Evolutionary conservation across 2,329 filamentous ascomycete species (phyloP).

Genomic region (Xylariales sp.): DNA sequence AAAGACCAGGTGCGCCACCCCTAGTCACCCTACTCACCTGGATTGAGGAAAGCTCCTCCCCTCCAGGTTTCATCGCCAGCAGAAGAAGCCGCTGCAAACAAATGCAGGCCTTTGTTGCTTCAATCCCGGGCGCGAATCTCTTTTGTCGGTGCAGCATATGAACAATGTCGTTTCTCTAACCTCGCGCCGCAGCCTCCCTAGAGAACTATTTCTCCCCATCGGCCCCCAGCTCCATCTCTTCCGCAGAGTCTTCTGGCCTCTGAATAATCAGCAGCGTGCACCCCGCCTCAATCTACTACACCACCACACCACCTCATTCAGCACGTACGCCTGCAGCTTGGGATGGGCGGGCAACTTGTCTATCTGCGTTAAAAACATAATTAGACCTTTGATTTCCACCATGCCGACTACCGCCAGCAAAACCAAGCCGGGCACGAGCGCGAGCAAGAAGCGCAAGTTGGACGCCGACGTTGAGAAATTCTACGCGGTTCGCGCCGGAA

Average conservation of each 20-base stretch:
- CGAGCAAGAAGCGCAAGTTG: slow-evolving; percentile 43
- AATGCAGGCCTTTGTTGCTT: neutral
- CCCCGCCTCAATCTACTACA: slow-evolving; percentile 2
- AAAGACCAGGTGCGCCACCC: too few species aligned
- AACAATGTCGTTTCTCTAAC: neutral
- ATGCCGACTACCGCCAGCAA: neutral
- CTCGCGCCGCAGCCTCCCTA: neutral
- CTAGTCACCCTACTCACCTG: too few species aligned
- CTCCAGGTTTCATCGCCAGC: slow-evolving; percentile 22
- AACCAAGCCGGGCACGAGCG: slow-evolving; percentile 13
- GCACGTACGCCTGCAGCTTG: neutral
- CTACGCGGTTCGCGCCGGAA: slow-evolving; percentile 58
- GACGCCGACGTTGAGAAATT: slow-evolving; percentile 47
- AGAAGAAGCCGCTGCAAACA: neutral
- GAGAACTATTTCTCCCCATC: neutral
- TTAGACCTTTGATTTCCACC: slow-evolving; percentile 2
- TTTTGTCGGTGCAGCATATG: neutral
- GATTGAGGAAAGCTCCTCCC: too few species aligned
- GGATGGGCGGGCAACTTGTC: neutral
- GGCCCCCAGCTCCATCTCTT: neutral
- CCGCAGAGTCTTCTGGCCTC: slow-evolving; percentile 4
- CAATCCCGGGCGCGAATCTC: neutral
- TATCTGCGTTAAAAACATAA: neutral
- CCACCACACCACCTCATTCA: slow-evolving; percentile 2
- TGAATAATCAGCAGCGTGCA: too few species aligned